Base-by-base conservation (phyloP, 202 grass and related monocot species). In the Dendrocalamus latiflorus region DNA sequence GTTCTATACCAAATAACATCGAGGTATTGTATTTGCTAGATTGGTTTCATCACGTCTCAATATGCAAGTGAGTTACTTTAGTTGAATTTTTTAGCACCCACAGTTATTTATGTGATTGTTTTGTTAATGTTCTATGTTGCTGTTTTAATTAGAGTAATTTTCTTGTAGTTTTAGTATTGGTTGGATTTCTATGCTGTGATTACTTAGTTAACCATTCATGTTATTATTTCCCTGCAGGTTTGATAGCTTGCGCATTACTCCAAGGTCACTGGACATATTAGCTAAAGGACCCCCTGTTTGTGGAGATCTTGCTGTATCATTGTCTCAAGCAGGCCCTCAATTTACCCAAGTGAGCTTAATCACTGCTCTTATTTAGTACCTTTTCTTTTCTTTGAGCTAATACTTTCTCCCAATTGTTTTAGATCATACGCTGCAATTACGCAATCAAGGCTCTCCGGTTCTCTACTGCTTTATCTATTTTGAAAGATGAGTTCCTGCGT, bases 311-410 rank as follows among this genome's bases (percentile, higher is more conserved):
- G 93, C 93, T 80, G 91, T 98, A 70, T 87, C 93, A 51, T 87
- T 98, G 87, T 95, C 96, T 55, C 93, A 98, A 98, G 91, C 96
- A 72, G 93, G 96, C 70, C 96, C 96, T 89, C 96, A 98, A 44
- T 98, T 98, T 85, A 98, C 96, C 51, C 94, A 97, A 88, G 94
- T 97, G 62, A 86, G 80, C 77, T 44, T 70, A 73, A 81, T 50
- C 36, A 80, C 24, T 85, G 25, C 25, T 79, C 28, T 26, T 45
- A 68, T 78, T 85, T 74, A 59, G n/a, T 53, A 48, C 13, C 8
- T 81, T 84, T 67, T 80, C 8, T 85, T 59, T 59, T 85, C 64
- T 84, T 68, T 30, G 28, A 30, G 28, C 28, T 30, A 30, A 30
- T 30, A 77, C 47, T 79, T 82, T 55, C 71, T 90, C 22, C 24